Evolutionary conservation across 306 rosid genomes (phyloP).

Genomic region (Delonix regia): DNA sequence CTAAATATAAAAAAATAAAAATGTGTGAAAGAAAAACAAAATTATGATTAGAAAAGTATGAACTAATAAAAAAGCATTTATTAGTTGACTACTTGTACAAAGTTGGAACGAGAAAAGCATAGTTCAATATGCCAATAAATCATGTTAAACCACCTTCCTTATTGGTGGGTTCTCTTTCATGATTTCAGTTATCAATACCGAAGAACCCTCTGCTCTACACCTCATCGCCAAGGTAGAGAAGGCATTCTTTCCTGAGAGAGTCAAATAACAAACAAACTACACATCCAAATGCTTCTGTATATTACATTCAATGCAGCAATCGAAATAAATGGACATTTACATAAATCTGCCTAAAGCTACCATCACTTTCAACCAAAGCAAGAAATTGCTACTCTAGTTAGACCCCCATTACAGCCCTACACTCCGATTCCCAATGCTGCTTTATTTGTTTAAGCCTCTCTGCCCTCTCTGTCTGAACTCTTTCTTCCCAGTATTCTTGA

Average conservation of each 20-base stretch:
- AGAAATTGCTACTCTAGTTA: constrained; percentile 24
- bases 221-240: not conserved
- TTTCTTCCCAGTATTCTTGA: constrained; percentile 76
- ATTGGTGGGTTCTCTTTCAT: not conserved
- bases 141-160: not conserved
- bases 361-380: not conserved
- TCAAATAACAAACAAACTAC: not conserved
- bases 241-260: not conserved
- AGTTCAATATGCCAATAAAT: not conserved
- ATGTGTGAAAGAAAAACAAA: no score
- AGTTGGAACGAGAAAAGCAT: not conserved
- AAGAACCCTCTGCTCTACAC: not conserved
- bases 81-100: not conserved
- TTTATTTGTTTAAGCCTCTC: constrained; percentile 82
- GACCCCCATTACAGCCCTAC: constrained; percentile 65
- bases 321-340: constrained; percentile 12
- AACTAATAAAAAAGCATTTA: not conserved
- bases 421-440: constrained; percentile 81
- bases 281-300: constrained; percentile 1
- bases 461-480: constrained; percentile 64
- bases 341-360: constrained; percentile 2
- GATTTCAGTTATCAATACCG: not conserved
- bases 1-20: no score
- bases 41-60: no score
- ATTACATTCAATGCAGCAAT: constrained; percentile 18